Conservation (phyloP, 768 basidiomycete species). For the Pleurotus platypus region DNA sequence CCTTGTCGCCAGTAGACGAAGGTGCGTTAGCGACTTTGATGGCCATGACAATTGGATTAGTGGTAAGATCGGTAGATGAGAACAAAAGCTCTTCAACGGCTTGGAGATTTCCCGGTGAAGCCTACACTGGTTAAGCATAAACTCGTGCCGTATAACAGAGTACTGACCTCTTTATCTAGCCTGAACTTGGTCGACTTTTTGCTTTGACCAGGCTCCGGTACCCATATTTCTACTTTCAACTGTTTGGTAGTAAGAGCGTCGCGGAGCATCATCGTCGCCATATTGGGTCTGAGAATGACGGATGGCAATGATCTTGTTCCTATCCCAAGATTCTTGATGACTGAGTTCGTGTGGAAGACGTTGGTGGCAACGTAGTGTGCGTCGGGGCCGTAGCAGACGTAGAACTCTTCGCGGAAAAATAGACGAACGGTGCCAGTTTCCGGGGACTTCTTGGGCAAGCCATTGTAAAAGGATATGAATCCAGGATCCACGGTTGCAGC, state of each 20-base stretch:
- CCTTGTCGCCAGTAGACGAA: slow-evolving; percentile 37
- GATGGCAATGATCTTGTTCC: slow-evolving; percentile 64
- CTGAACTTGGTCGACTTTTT: slow-evolving; percentile 76
- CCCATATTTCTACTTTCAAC: slow-evolving; percentile 90
- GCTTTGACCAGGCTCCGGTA: slow-evolving; percentile 63
- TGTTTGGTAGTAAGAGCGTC: slow-evolving; percentile 90
- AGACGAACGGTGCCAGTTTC: slow-evolving; percentile 82
- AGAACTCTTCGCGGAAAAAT: slow-evolving; percentile 78
- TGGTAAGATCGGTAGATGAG: slow-evolving; percentile 68
- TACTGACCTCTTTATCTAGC: slow-evolving; percentile 72
- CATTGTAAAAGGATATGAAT: slow-evolving; percentile 69
- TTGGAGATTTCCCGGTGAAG: slow-evolving; percentile 62
- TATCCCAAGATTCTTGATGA: slow-evolving; percentile 85
- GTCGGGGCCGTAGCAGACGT: slow-evolving; percentile 83
- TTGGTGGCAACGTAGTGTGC: slow-evolving; percentile 84
- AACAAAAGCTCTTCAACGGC: slow-evolving; percentile 86
- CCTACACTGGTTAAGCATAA: slow-evolving; percentile 24
- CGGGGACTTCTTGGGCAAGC: slow-evolving; percentile 62
- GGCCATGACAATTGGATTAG: slow-evolving; percentile 87
- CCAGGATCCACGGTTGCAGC: slow-evolving; percentile 58
- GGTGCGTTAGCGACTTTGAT: slow-evolving; percentile 69
- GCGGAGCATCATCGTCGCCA: slow-evolving; percentile 79
- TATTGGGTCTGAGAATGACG: slow-evolving; percentile 69
- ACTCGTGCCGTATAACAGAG: not conserved
- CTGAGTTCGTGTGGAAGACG: slow-evolving; percentile 84